Conservation (phyloP, 2,329 filamentous ascomycete species). For the Dryadomyces sulphureus region DNA sequence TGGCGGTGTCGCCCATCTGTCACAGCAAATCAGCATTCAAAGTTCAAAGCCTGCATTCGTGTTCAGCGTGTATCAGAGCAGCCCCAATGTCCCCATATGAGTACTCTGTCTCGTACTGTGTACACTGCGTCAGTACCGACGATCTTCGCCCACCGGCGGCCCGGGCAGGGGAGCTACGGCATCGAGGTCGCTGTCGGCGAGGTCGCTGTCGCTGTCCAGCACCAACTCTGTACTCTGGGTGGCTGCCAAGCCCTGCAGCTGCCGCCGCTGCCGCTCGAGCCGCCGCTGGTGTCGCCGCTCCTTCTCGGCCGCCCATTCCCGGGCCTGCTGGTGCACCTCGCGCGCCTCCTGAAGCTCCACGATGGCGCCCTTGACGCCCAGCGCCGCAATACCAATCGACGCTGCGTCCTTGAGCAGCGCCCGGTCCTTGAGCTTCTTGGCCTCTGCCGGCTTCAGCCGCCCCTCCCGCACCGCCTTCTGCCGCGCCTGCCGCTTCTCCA, state of each 20-base stretch:
- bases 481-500: constrained; percentile 39
- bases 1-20: constrained; percentile 25
- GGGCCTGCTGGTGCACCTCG: constrained; percentile 32
- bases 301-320: constrained; percentile 34
- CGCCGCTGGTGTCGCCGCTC: constrained; percentile 33
- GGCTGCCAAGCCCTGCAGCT: too few relatives aligned
- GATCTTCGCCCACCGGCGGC: too few relatives aligned
- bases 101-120: too few relatives aligned
- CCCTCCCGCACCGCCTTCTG: constrained; percentile 40
- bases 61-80: neutral
- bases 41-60: too few relatives aligned
- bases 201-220: too few relatives aligned
- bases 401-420: constrained; percentile 42
- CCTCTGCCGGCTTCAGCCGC: constrained; percentile 32
- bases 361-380: constrained; percentile 42
- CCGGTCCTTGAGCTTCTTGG: constrained; percentile 41
- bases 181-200: too few relatives aligned
- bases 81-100: too few relatives aligned
- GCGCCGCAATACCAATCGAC: constrained; percentile 41
- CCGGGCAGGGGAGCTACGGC: too few relatives aligned
- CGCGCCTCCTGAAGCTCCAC: constrained; percentile 41
- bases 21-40: constrained; percentile 18
- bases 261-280: constrained; percentile 19
- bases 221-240: too few relatives aligned
- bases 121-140: too few relatives aligned